These are phyloP conservation scores for Solanum piurae DNA, from an alignment of 257 asterid genomes.

Conservation along the genomic window DNA sequence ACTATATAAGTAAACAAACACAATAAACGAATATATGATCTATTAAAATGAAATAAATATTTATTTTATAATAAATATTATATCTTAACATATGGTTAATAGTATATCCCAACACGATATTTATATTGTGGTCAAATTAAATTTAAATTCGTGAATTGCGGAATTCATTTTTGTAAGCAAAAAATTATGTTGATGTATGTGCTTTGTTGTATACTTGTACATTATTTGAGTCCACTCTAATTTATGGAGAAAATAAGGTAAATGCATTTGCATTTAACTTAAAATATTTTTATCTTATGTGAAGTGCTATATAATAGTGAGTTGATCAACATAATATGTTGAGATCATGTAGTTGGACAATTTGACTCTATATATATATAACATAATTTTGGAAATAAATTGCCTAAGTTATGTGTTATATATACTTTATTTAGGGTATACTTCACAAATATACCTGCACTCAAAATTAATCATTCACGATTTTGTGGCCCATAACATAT, in stretches of 20 bases:
- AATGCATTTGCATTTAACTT: background rate
- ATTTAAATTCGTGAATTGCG: accelerated
- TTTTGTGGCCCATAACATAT: background rate
- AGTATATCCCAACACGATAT: too few relatives aligned
- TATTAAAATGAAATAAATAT: too few relatives aligned
- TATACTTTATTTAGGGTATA: background rate
- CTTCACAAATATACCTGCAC: background rate
- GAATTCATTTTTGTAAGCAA: background rate
- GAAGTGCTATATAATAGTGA: background rate
- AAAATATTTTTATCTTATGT: background rate
- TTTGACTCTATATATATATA: too few relatives aligned
- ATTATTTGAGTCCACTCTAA: too few relatives aligned
- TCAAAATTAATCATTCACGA: background rate
- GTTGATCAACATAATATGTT: background rate
- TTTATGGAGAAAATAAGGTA: background rate
- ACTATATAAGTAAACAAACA: too few relatives aligned
- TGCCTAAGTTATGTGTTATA: background rate
- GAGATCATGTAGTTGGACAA: too few relatives aligned
- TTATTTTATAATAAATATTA: too few relatives aligned
- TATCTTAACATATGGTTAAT: too few relatives aligned
- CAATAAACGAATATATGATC: too few relatives aligned
- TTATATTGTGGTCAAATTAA: background rate
- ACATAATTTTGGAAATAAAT: too few relatives aligned
- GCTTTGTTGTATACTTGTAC: too few relatives aligned
- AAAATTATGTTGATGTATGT: too few relatives aligned